phyloP scores from a whole-genome alignment of 768 basidiomycete species.

The Hygrocybe punicea region DNA sequence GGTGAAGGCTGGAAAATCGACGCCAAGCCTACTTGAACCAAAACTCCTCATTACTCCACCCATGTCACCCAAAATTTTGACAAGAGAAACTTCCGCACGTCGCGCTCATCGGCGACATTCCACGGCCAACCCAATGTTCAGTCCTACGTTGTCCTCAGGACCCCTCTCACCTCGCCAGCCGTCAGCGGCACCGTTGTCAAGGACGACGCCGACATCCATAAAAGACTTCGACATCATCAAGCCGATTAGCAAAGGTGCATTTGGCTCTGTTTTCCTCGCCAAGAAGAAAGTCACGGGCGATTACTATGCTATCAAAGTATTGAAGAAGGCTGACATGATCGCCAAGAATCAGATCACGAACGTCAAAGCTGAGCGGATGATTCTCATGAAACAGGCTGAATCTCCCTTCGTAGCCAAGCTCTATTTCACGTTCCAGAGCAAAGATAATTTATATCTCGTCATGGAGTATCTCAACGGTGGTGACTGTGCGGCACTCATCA shows the following conservation, averaged over 20 bases:
- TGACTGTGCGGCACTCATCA: slow-evolving; percentile 95
- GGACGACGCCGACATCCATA: slow-evolving; percentile 85
- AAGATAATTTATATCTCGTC: slow-evolving; percentile 96
- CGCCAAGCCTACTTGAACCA: slow-evolving; percentile 62
- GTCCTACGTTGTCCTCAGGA: slow-evolving; percentile 42
- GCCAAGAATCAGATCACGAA: slow-evolving; percentile 99
- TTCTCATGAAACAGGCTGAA: slow-evolving; percentile 98
- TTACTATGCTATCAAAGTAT: slow-evolving; percentile 99
- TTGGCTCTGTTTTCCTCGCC: slow-evolving; percentile 96
- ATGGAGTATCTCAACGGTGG: slow-evolving; percentile 99
- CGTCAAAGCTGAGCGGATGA: slow-evolving; percentile 99
- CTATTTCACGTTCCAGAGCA: slow-evolving; percentile 99
- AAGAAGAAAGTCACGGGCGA: slow-evolving; percentile 98
- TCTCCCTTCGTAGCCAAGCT: slow-evolving; percentile 97
- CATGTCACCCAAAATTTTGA: slow-evolving; percentile 60
- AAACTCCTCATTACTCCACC: slow-evolving; percentile 72
- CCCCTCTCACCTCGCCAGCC: slow-evolving; percentile 88
- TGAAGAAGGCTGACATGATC: slow-evolving; percentile 99
- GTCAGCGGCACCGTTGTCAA: slow-evolving; percentile 69
- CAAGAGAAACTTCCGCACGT: slow-evolving; percentile 48
- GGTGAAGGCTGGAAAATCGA: slow-evolving; percentile 63
- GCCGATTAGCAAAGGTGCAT: slow-evolving; percentile 97
- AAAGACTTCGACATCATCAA: slow-evolving; percentile 99
- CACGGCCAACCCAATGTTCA: slow-evolving; percentile 58
- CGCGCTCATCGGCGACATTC: slow-evolving; percentile 71